A percentile compares a stretch with the other conserved stretches of the same genome.
These are phyloP conservation scores for Ceratocystis cubensis DNA, from an alignment of 2,329 filamentous ascomycete genomes.

Conservation along the genomic window DNA sequence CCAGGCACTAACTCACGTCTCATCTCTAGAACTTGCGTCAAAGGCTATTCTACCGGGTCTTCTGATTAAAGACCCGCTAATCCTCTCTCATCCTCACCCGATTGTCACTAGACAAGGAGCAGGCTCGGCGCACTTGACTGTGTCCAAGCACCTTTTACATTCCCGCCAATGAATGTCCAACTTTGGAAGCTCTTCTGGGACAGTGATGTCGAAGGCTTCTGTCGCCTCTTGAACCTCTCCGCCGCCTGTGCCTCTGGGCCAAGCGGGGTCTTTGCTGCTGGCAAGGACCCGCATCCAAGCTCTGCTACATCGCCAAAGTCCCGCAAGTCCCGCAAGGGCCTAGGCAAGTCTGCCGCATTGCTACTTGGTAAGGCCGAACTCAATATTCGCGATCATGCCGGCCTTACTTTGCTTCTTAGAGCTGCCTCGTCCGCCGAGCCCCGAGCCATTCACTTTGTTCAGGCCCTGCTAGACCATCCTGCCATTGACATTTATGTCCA, in stretches of 20 bases:
- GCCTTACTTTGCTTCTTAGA: constrained; percentile 73
- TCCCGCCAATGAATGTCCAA: constrained; percentile 77
- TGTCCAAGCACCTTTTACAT: constrained; percentile 24
- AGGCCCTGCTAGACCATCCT: constrained; percentile 68
- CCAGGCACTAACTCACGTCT: neutral
- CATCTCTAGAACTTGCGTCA: neutral
- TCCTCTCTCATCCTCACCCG: neutral
- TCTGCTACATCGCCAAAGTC: constrained; percentile 12
- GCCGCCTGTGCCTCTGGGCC: neutral
- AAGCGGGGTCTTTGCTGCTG: neutral
- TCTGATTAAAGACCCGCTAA: neutral
- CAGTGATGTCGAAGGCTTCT: constrained; percentile 94
- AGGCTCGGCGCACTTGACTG: neutral
- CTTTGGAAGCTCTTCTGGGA: constrained; percentile 95
- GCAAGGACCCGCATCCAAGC: constrained; percentile 25
- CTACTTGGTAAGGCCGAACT: constrained; percentile 49
- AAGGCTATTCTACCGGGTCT: neutral
- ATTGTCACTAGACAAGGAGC: constrained; percentile 5
- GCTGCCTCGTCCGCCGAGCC: constrained; percentile 62
- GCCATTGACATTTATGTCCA: constrained; percentile 74
- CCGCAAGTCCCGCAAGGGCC: constrained; percentile 41
- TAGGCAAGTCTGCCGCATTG: constrained; percentile 32
- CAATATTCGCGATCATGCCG: constrained; percentile 71
- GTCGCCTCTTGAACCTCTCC: constrained; percentile 32
- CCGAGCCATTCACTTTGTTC: constrained; percentile 61